Evolutionary conservation across 2,329 filamentous ascomycete genomes (phyloP).

Genomic region (Apiospora arundinis): DNA sequence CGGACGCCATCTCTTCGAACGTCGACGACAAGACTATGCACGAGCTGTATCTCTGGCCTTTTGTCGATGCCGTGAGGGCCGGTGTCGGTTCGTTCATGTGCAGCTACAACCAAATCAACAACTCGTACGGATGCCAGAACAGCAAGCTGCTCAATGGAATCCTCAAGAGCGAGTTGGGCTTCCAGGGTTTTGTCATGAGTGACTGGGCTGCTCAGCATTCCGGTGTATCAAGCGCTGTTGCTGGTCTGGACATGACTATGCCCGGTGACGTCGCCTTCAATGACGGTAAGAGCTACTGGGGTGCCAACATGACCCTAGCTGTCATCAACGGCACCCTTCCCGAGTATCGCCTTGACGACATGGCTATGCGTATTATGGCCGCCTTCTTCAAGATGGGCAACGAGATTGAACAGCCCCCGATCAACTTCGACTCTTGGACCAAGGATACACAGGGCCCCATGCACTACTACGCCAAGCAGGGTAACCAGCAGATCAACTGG

Average conservation of each 20-base stretch:
- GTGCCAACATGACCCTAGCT: conserved; percentile 84
- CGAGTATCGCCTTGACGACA: conserved; percentile 87
- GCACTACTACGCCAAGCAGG: conserved; percentile 67
- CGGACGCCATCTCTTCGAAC: conserved; percentile 63
- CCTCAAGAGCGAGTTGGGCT: conserved; percentile 80
- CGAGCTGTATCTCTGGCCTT: conserved; percentile 81
- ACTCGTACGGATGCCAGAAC: conserved; percentile 82
- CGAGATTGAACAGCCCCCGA: conserved; percentile 54
- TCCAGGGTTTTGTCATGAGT: conserved; percentile 81
- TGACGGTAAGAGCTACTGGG: conserved; percentile 78
- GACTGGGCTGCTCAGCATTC: conserved; percentile 82
- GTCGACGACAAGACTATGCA: conserved; percentile 77
- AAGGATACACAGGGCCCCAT: conserved; percentile 74
- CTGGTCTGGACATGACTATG: conserved; percentile 89
- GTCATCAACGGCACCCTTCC: conserved; percentile 90
- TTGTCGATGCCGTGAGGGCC: conserved; percentile 73
- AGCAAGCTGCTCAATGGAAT: conserved; percentile 76
- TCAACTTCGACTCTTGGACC: conserved; percentile 93
- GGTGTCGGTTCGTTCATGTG: conserved; percentile 71
- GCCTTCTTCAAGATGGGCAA: conserved; percentile 71
- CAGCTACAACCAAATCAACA: conserved; percentile 81
- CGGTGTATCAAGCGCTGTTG: conserved; percentile 69
- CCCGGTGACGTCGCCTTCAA: conserved; percentile 82
- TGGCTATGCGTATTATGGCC: conserved; percentile 83
- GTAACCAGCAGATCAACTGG: conserved; percentile 73